Conservation (phyloP, 352 stramenopile species). For the Poterioochromonas sp. region DNA sequence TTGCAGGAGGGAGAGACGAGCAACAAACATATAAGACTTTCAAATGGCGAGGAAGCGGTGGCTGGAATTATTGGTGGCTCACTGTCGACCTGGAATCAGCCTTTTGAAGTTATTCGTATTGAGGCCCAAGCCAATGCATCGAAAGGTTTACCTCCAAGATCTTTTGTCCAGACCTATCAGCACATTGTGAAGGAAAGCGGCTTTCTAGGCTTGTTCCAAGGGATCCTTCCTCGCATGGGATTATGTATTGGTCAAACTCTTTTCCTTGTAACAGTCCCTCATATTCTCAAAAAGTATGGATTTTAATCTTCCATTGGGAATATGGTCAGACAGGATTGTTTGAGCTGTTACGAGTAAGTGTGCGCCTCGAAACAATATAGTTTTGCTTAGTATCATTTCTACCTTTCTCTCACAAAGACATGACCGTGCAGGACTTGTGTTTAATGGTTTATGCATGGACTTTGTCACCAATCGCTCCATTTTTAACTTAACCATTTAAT, state of each 20-base stretch:
- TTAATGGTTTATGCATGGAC: too few species aligned
- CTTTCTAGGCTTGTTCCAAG: background rate
- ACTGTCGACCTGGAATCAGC: slow-evolving; percentile 78
- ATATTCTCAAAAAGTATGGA: slow-evolving; percentile 4
- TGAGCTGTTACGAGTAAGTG: too few species aligned
- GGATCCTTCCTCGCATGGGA: slow-evolving; percentile 1
- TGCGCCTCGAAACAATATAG: too few species aligned
- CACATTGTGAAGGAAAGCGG: slow-evolving; percentile 4
- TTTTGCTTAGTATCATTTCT: too few species aligned
- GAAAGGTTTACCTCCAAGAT: background rate
- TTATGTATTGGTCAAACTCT: slow-evolving; percentile 21
- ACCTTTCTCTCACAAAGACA: too few species aligned
- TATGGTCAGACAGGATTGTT: too few species aligned
- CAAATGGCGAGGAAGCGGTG: slow-evolving; percentile 66
- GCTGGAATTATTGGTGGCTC: slow-evolving; percentile 70
- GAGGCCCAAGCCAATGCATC: background rate
- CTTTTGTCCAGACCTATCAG: background rate
- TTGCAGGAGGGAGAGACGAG: slow-evolving; percentile 57
- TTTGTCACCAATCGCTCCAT: too few species aligned
- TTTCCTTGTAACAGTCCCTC: slow-evolving; percentile 13
- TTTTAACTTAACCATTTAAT: too few species aligned
- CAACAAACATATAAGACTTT: slow-evolving; percentile 63
- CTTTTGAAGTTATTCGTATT: slow-evolving; percentile 51
- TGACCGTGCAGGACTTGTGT: too few species aligned
- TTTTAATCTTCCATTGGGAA: background rate